Conservation (phyloP, 2,329 filamentous ascomycete species). For the Helotiales sp. region DNA sequence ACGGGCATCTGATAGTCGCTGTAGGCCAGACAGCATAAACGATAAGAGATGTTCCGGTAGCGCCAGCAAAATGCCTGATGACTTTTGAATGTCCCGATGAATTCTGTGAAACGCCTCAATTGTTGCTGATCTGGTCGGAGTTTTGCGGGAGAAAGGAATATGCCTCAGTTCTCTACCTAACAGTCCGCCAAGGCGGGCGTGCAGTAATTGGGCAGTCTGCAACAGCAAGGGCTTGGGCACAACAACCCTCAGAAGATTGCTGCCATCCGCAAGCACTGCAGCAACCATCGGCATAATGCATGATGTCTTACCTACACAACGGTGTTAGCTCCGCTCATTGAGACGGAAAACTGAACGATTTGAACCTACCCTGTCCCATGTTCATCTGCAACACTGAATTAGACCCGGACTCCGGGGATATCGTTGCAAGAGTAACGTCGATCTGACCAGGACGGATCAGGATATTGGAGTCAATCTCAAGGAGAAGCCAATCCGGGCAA, state of each 20-base stretch:
- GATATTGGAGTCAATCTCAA: constrained; percentile 70
- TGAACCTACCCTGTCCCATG: constrained; percentile 57
- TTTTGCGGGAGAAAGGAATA: constrained; percentile 53
- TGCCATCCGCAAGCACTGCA: constrained; percentile 51
- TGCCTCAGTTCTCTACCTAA: constrained; percentile 51
- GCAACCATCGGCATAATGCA: constrained; percentile 60
- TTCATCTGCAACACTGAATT: constrained; percentile 70
- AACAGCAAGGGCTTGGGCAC: constrained; percentile 51
- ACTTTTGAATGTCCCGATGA: constrained; percentile 45
- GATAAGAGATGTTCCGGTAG: constrained; percentile 61
- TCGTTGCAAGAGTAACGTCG: constrained; percentile 65
- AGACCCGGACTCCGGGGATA: constrained; percentile 53
- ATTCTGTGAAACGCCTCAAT: constrained; percentile 46
- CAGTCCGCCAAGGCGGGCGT: constrained; percentile 50
- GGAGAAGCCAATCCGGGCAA: constrained; percentile 65
- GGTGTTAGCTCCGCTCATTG: no score
- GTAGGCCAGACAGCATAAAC: constrained; percentile 55
- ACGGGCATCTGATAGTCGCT: constrained; percentile 50
- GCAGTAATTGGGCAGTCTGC: constrained; percentile 53
- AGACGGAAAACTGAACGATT: no score
- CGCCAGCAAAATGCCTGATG: constrained; percentile 52
- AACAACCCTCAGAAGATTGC: constrained; percentile 49
- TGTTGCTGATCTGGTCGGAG: constrained; percentile 41
- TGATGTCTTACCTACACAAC: constrained; percentile 65
- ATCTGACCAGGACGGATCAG: constrained; percentile 66